Base-by-base conservation (phyloP, 2,329 filamentous ascomycete genomes). In the Arthrobotrys pseudoclavata region DNA sequence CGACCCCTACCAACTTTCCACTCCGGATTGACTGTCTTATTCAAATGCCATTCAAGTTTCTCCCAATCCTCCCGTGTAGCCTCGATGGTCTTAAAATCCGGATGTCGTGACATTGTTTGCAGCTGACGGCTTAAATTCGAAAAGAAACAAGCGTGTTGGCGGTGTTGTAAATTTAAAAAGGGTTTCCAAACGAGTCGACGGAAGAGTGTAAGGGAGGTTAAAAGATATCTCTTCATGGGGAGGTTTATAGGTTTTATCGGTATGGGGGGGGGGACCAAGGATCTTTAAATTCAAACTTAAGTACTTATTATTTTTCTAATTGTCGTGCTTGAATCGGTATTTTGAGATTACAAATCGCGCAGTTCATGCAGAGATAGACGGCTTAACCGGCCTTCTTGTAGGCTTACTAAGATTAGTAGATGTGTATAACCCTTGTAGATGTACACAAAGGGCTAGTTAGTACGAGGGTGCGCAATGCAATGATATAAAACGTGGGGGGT, bases 61-160 rank as follows among this genome's bases (percentile, higher is more conserved):
- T 90, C 86, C 84, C 88, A 94, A 71, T 87, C 85, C 0, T 89
- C 88, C 3, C 92, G 89, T 9, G 87, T 87, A 47, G 86, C 86
- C 85, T 95, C 90, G 69, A 92, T 89, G 20, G 85, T 84, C 82
- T 92, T 91, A 86, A 95, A 95, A 85, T 95, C 90, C 1, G 88
- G 88, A 84, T 93, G 91, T 1, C 89, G 89, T 37, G 69, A 72
- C 69, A 72, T 72, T 1, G 24, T 47, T n/a, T 15, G 12, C 4
- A 52, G 5, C n/a, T 12, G 55, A 24, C 20, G 12, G 3, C 42
- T 12, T n/a, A 20, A 15, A 29, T 15, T 66, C 24, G 69, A 40
- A 5, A 66, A 42, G 3, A 18, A 42, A 40, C 60, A 34, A 37
- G 50, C 37, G 40, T 22, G 60, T 48, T 64, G 60, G 37, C 18